A percentile compares a stretch with the other conserved stretches of the same genome.
phyloP scores from a whole-genome alignment of 164 flowering plant species.

The Paratinospora sagittata region DNA sequence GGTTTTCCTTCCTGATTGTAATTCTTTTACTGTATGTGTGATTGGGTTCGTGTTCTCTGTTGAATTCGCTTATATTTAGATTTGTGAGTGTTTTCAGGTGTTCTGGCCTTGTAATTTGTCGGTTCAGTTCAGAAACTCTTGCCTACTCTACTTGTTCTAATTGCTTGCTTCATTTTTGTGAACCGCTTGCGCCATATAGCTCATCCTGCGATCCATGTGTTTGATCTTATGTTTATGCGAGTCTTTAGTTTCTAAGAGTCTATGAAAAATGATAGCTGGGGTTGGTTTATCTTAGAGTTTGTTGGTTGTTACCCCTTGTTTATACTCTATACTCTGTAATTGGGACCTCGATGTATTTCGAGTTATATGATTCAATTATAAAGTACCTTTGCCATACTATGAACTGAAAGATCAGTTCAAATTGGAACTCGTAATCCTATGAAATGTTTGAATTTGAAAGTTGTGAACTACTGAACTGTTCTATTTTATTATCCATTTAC shows the following conservation, averaged over 20 bases:
- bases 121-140: neutral
- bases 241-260: too few species aligned
- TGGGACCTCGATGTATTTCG: neutral
- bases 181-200: neutral
- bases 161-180: neutral
- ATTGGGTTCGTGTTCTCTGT: neutral
- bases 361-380: neutral
- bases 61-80: neutral
- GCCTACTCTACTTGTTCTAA: neutral
- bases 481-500: too few species aligned
- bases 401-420: neutral
- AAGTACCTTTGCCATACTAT: neutral
- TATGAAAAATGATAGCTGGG: neutral
- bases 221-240: neutral
- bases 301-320: neutral
- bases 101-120: neutral
- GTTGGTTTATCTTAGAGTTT: neutral
- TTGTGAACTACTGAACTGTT: too few species aligned
- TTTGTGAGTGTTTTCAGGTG: neutral
- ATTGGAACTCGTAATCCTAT: neutral
- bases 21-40: neutral
- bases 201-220: neutral
- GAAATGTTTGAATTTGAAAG: too few species aligned
- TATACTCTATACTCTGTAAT: neutral
- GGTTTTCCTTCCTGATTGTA: constrained; percentile 31